Evolutionary conservation across 306 rosid genomes (phyloP).

Genomic region (Prunus armeniaca): DNA sequence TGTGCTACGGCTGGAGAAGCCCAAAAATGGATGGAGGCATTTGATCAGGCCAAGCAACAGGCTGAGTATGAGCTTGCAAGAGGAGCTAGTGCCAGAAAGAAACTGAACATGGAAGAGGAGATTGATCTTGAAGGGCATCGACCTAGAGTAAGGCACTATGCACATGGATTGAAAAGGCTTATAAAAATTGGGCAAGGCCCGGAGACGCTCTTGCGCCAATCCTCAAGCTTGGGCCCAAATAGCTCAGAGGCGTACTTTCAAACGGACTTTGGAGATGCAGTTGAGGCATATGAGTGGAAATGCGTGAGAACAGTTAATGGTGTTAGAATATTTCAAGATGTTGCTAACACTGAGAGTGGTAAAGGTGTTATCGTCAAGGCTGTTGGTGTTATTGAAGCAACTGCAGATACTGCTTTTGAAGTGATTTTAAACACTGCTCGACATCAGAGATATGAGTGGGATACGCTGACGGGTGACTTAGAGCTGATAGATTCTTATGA

Average conservation of each 20-base stretch:
- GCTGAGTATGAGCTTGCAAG: conserved; percentile 62
- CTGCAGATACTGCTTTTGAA: conserved; percentile 76
- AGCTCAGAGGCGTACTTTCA: conserved; percentile 50
- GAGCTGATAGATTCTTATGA: conserved; percentile 71
- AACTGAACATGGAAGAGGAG: conserved; percentile 60
- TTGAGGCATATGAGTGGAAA: conserved; percentile 84
- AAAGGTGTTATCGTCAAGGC: conserved; percentile 78
- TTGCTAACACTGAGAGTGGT: conserved; percentile 46
- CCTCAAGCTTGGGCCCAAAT: conserved; percentile 39
- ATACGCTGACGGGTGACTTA: conserved; percentile 85
- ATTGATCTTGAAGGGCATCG: conserved; percentile 75
- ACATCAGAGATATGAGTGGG: conserved; percentile 91
- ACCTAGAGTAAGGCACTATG: conserved; percentile 70
- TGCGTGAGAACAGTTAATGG: conserved; percentile 79
- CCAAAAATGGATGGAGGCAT: conserved; percentile 83
- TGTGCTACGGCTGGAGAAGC: conserved; percentile 71
- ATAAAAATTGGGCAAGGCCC: conserved; percentile 93
- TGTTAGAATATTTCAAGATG: conserved; percentile 26
- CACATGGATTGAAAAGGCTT: conserved; percentile 66
- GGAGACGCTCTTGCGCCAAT: conserved; percentile 66
- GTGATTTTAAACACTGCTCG: conserved; percentile 63
- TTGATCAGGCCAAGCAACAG: conserved; percentile 87
- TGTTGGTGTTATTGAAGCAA: conserved; percentile 77
- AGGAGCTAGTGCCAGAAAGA: conserved; percentile 45
- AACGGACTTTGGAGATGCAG: conserved; percentile 60